These are phyloP conservation scores for Penicillium corylophilum DNA, from an alignment of 2,329 filamentous ascomycete species.

Conservation along the genomic window DNA sequence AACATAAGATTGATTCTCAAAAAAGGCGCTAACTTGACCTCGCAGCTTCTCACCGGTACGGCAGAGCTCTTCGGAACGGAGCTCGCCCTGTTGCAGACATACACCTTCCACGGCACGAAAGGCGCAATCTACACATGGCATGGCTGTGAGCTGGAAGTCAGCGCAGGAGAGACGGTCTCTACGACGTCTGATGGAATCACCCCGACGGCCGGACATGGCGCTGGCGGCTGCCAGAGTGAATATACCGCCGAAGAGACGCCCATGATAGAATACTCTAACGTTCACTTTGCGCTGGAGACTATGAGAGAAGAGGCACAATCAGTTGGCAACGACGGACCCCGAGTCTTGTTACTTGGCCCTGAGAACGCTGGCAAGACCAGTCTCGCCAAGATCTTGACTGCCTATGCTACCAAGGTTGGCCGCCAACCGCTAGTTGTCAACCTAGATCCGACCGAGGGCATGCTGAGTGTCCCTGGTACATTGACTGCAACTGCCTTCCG, in stretches of 20 bases:
- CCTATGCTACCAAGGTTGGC: conserved; percentile 73
- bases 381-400: conserved; percentile 71
- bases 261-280: conserved; percentile 75
- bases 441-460: conserved; percentile 75
- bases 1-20: neutral
- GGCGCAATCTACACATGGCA: conserved; percentile 90
- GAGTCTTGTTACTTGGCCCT: conserved; percentile 81
- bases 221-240: conserved; percentile 66
- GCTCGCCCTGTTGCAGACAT: conserved; percentile 75
- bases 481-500: conserved; percentile 84
- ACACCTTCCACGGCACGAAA: conserved; percentile 78
- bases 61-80: conserved; percentile 96
- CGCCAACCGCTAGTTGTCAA: conserved; percentile 80
- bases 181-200: conserved; percentile 30
- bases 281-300: conserved; percentile 81
- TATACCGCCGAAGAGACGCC: conserved; percentile 77
- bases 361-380: conserved; percentile 81
- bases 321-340: conserved; percentile 60
- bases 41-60: conserved; percentile 70
- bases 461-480: conserved; percentile 75
- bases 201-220: conserved; percentile 32
- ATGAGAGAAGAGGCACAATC: conserved; percentile 63
- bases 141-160: conserved; percentile 81
- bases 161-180: conserved; percentile 55
- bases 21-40: conserved; percentile 5